Evolutionary conservation across 2,329 filamentous ascomycete species (phyloP).

Genomic region (Trichoderma guizhouense): DNA sequence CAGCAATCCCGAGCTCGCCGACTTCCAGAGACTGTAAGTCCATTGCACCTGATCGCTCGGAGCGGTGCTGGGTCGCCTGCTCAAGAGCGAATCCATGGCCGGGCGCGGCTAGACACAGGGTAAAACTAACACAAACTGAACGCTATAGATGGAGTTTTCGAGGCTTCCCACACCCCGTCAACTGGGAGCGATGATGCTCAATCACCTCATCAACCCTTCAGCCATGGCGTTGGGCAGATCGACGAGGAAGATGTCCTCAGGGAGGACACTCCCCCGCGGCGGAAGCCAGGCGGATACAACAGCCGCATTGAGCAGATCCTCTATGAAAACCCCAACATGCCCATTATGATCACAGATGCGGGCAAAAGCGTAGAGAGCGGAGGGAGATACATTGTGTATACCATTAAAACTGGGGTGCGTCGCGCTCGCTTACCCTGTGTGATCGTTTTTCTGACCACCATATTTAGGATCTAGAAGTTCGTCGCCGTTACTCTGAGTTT

Average conservation of each 20-base stretch:
- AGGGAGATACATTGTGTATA: constrained; percentile 94
- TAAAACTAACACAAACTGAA: neutral
- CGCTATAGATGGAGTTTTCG: constrained; percentile 44
- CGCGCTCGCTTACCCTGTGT: neutral
- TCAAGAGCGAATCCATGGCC: neutral
- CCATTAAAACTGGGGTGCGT: constrained; percentile 85
- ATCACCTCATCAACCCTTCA: constrained; percentile 27
- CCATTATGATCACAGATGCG: constrained; percentile 89
- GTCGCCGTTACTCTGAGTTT: constrained; percentile 94
- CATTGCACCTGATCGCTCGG: neutral
- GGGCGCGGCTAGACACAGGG: neutral
- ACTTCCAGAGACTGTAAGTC: constrained; percentile 55
- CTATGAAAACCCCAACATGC: constrained; percentile 86
- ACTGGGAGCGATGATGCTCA: constrained; percentile 66
- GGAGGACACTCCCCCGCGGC: constrained; percentile 49
- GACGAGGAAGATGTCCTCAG: constrained; percentile 47
- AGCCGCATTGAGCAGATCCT: constrained; percentile 97
- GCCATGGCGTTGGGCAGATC: constrained; percentile 32
- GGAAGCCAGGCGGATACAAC: constrained; percentile 83
- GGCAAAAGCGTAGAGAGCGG: constrained; percentile 93
- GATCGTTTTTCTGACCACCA: constrained; percentile 1
- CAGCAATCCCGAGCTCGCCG: constrained; percentile 63
- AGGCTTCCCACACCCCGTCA: constrained; percentile 68
- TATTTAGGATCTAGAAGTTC: constrained; percentile 83
- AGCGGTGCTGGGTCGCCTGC: neutral